Evolutionary conservation across 768 basidiomycete genomes (phyloP).

Genomic region (Pulveroboletus sp.): DNA sequence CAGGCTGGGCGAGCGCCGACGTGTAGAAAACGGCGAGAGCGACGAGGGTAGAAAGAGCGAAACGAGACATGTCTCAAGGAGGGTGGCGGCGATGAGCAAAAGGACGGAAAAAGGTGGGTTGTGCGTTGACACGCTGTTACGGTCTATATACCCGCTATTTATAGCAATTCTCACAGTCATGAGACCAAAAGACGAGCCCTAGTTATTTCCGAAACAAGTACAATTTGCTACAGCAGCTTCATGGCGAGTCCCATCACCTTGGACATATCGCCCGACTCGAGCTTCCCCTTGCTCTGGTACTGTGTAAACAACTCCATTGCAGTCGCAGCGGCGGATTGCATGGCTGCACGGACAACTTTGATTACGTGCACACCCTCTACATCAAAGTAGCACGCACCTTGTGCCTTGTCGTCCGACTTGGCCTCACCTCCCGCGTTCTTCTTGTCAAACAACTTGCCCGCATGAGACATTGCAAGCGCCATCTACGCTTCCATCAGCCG

Average conservation of each 20-base stretch:
- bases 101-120: background rate
- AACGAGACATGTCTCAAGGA: slow-evolving; percentile 41
- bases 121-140: background rate
- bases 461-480: slow-evolving; percentile 30
- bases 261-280: slow-evolving; percentile 30
- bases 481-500: slow-evolving; percentile 13
- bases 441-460: slow-evolving; percentile 31
- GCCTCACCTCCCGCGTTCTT: slow-evolving; percentile 21
- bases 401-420: slow-evolving; percentile 20
- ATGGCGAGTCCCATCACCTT: slow-evolving; percentile 22
- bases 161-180: slow-evolving; percentile 6
- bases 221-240: slow-evolving; percentile 16
- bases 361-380: background rate
- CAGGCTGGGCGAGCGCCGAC: slow-evolving; percentile 26
- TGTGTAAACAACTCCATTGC: slow-evolving; percentile 26
- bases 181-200: background rate
- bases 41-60: slow-evolving; percentile 41
- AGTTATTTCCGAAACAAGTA: background rate
- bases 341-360: slow-evolving; percentile 15
- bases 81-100: background rate
- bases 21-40: slow-evolving; percentile 29
- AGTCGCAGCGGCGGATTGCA: slow-evolving; percentile 29
- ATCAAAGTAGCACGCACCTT: slow-evolving; percentile 16
- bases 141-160: slow-evolving; percentile 10
- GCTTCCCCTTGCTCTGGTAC: slow-evolving; percentile 23